Evolutionary conservation across 2,329 filamentous ascomycete species (phyloP).

Genomic region (Aspergillus luchuensis): DNA sequence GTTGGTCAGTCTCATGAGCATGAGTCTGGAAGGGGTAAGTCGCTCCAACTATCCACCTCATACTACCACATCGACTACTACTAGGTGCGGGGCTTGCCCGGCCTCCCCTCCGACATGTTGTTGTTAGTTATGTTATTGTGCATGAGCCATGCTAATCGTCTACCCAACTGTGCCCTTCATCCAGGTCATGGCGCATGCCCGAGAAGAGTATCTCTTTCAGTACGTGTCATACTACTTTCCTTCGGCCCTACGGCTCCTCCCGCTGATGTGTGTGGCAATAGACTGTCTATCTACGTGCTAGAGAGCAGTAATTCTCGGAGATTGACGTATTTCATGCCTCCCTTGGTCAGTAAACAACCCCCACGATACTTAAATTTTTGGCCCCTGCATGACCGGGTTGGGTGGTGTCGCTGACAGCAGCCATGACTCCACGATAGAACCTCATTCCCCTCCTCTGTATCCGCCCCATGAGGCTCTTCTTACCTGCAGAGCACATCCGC

Average conservation of each 20-base stretch:
- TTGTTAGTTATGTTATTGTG: neutral
- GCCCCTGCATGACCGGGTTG: neutral
- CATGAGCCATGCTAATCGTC: constrained; percentile 15
- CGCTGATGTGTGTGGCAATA: constrained; percentile 23
- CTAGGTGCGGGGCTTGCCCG: neutral
- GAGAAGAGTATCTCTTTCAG: constrained; percentile 65
- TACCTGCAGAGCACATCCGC: constrained; percentile 58
- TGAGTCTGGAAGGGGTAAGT: constrained; percentile 57
- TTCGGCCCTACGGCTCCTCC: neutral
- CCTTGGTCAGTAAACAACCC: constrained; percentile 39
- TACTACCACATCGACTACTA: no score
- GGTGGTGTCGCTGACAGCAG: constrained; percentile 13
- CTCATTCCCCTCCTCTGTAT: constrained; percentile 59
- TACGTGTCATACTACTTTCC: constrained; percentile 32
- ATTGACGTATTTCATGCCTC: constrained; percentile 51
- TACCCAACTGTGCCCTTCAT: constrained; percentile 4
- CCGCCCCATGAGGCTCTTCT: constrained; percentile 58
- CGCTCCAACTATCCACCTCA: neutral
- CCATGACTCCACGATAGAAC: constrained; percentile 48
- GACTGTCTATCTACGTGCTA: constrained; percentile 47
- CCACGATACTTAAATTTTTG: neutral
- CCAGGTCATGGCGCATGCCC: constrained; percentile 62
- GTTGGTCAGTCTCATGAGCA: constrained; percentile 60
- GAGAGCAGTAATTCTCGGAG: constrained; percentile 50
- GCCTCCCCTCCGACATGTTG: neutral